A percentile compares a stretch with the other conserved stretches of the same genome.
Evolutionary conservation across 495 filamentous ascomycete species (phyloP).

Genomic region (Acidomyces sp.): DNA sequence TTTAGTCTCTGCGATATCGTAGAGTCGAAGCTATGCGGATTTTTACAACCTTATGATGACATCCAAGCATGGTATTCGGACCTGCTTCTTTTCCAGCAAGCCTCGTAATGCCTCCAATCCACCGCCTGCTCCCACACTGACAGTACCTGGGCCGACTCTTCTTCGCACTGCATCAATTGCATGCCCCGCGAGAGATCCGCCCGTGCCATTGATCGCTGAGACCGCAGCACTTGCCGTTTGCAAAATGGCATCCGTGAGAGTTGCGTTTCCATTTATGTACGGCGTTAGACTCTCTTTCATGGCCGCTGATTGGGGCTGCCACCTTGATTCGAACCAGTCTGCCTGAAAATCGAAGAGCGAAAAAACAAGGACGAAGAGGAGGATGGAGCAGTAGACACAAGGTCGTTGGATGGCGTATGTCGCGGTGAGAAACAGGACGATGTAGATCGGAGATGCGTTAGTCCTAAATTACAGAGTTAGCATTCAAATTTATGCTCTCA

Average conservation of each 20-base stretch:
- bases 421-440: constrained; percentile 31
- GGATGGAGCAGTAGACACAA: constrained; percentile 33
- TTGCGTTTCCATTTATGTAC: constrained; percentile 8
- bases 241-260: constrained; percentile 21
- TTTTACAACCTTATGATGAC: constrained; percentile 14
- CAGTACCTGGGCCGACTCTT: constrained; percentile 8
- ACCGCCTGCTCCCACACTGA: background rate
- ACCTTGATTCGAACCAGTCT: constrained; percentile 31
- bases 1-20: too few species aligned
- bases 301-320: constrained; percentile 2
- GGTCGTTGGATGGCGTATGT: constrained; percentile 31
- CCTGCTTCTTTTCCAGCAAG: constrained; percentile 27
- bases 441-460: constrained; percentile 30
- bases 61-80: constrained; percentile 30
- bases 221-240: constrained; percentile 22
- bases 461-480: constrained; percentile 31
- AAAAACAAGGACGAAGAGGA: constrained; percentile 31
- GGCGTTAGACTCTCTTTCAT: constrained; percentile 6
- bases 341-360: constrained; percentile 32
- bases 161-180: constrained; percentile 22
- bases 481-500: constrained; percentile 21
- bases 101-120: constrained; percentile 21
- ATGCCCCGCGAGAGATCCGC: constrained; percentile 20
- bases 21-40: background rate
- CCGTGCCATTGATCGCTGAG: constrained; percentile 25